These are phyloP conservation scores for Aristolochia californica DNA, from an alignment of 164 flowering plant genomes.

Conservation along the genomic window DNA sequence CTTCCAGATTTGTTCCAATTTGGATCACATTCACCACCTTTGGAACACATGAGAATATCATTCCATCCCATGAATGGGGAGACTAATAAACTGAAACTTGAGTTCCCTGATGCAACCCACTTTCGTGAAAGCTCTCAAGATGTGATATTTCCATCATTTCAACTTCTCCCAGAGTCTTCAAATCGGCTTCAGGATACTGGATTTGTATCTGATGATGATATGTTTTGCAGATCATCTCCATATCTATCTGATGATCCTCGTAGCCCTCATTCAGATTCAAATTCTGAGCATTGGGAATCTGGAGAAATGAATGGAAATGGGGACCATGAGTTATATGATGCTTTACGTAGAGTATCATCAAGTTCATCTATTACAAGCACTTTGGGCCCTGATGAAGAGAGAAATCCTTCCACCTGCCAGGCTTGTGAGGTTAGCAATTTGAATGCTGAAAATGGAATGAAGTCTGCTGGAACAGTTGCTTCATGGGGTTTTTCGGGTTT, in stretches of 20 bases:
- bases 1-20: background rate
- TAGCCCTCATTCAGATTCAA: slow-evolving; percentile 50
- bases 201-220: slow-evolving; percentile 74
- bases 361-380: slow-evolving; percentile 37
- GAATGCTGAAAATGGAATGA: slow-evolving; percentile 12
- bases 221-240: slow-evolving; percentile 72
- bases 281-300: slow-evolving; percentile 77
- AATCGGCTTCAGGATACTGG: slow-evolving; percentile 25
- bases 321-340: slow-evolving; percentile 41
- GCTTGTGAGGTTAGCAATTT: slow-evolving; percentile 10
- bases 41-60: slow-evolving; percentile 81
- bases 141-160: slow-evolving; percentile 60
- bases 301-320: slow-evolving; percentile 31
- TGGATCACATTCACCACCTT: slow-evolving; percentile 50
- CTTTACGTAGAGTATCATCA: slow-evolving; percentile 38
- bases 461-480: slow-evolving; percentile 18
- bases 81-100: slow-evolving; percentile 49
- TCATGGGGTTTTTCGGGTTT: slow-evolving; percentile 36
- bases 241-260: slow-evolving; percentile 48
- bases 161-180: slow-evolving; percentile 56
- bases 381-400: slow-evolving; percentile 22
- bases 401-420: slow-evolving; percentile 7
- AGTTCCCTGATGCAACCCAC: slow-evolving; percentile 45
- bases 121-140: slow-evolving; percentile 31
- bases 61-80: slow-evolving; percentile 55